A percentile compares a stretch with the other conserved stretches of the same genome.
These are phyloP conservation scores for Populus deltoides DNA, from an alignment of 345 rosid genomes.

Conservation along the genomic window DNA sequence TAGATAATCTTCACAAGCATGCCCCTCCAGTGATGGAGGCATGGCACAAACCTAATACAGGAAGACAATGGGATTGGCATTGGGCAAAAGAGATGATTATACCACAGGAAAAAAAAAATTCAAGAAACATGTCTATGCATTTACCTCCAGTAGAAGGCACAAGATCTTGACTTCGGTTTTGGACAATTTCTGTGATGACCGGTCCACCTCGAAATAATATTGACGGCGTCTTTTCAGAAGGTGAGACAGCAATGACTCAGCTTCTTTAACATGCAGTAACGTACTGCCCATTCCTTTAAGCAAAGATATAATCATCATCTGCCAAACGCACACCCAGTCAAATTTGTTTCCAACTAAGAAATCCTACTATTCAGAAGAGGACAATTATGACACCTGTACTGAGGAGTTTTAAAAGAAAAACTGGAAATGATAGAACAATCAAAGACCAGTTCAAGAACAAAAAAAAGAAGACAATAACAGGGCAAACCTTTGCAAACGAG, in stretches of 20 bases:
- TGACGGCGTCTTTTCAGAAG: constrained; percentile 61
- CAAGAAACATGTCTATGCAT: constrained; percentile 3
- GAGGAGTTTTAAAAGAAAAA: not conserved
- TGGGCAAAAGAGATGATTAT: constrained; percentile 14
- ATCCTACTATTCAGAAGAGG: not conserved
- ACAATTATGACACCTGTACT: not conserved
- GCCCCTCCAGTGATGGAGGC: constrained; percentile 32
- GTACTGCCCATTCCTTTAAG: constrained; percentile 70
- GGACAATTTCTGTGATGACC: constrained; percentile 50
- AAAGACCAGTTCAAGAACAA: not conserved
- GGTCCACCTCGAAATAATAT: constrained; percentile 37
- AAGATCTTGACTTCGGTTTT: constrained; percentile 58
- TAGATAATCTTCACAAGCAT: constrained; percentile 47
- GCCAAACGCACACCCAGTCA: constrained; percentile 34
- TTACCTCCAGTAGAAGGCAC: constrained; percentile 87
- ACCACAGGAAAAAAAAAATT: not conserved
- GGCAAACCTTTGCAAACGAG: constrained; percentile 67
- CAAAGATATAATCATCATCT: constrained; percentile 68
- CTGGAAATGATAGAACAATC: not conserved
- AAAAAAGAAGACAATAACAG: not conserved
- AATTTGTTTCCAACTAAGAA: not conserved
- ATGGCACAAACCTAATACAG: constrained; percentile 56
- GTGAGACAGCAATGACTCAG: constrained; percentile 48
- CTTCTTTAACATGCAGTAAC: constrained; percentile 53
- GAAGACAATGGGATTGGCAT: constrained; percentile 21